Evolutionary conservation across 352 stramenopile species (phyloP), one percentile per base, ranked within the genome.

Genomic region (Phytophthora ohioensis): DNA sequence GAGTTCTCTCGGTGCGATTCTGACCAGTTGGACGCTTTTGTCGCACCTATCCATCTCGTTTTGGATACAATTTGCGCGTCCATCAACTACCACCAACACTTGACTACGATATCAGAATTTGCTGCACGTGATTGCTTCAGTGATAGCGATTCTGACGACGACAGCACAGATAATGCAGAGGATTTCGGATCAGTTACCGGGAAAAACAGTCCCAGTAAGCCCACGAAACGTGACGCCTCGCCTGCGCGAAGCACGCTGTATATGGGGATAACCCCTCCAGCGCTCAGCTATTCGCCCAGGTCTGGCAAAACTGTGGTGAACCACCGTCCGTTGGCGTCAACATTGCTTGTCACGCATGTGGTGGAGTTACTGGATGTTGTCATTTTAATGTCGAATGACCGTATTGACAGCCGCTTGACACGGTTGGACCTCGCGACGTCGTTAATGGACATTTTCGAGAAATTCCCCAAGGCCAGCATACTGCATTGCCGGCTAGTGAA

Each of bases 51-150:
- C 30, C 73, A 92, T 42, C 72, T 80, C 35, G 56, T 92, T 8
- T 48, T 90, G 30, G 81, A 88, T 17, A 88, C 74, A 3, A 68
- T 91, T 31, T 92, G 86, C 30, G 81, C 83, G 3, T 78, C 77
- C 3, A 92, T 94, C 59, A 92, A 92, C 57, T 94, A 92, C 34
- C 82, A 91, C 36, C 84, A 91, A 67, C 86, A 94, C 53, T 69
- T 92, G 38, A 84, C 82, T 5, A 92, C 84, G 1, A 94, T 94
- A 56, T 83, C 76, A 0, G 84, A 92, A 62, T 90, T 92, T 47
- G 86, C 86, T 8, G 84, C 82, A 3, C 83, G 84, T 1, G 83
- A 89, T 61, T 91, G 86, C 55, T 94, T 94, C 52, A 92, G 84
- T 53, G 86, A 94, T 54, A 88, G 77, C 42, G 86, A 93, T 56